Evolutionary conservation across 139 green algal species (phyloP), one percentile per base, ranked within the genome.

Genomic region (Chlorella sp.): DNA sequence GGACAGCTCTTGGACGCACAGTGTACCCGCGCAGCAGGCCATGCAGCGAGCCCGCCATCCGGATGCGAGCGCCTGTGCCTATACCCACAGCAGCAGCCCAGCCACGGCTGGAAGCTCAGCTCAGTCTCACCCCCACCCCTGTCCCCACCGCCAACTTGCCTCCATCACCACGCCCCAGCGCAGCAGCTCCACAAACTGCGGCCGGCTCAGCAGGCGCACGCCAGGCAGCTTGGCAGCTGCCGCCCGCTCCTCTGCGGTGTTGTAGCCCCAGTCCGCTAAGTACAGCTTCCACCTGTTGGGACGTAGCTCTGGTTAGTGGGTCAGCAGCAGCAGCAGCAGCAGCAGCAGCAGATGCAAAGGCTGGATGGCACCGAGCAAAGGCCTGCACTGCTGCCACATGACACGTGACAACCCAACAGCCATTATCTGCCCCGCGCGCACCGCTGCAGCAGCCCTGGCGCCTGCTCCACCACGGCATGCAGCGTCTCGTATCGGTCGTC

Each of bases 181-280:
- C 26, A 95, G 81, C 80, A 95, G 86, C 84, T 92, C 89, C 26
- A 80, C 81, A 32, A 94, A 94, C 60, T 91, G 48, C 28, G 60
- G 67, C 56, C 92, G 84, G 4, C 20, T 73, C 1, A 95, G 76
- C 26, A 91, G 13, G 26, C 48, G 64, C 60, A 95, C 89, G 34
- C 89, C 92, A 0, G 85, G 83, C 30, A 81, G 83, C 20, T 70
- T 41, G 5, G 69, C 82, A 8, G 93, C 94, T 4, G 84, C 72
- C 0, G 86, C 72, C 32, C 93, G 74, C 90, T 98, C 94, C 68
- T 73, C 38, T 1, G 73, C 6, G 1, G 96, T 98, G 89, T 97
- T 98, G 90, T 98, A 98, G 2, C 96, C 95, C 96, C 96, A 98
- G 80, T 98, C 95, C 41, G 97, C 96, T 20, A 98, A 90, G 80